Percentiles rank a stretch among this genome's conserved stretches.
Evolutionary conservation across 1,284 basidiomycete species (phyloP).

Genomic region (Sporisorium graminicola): DNA sequence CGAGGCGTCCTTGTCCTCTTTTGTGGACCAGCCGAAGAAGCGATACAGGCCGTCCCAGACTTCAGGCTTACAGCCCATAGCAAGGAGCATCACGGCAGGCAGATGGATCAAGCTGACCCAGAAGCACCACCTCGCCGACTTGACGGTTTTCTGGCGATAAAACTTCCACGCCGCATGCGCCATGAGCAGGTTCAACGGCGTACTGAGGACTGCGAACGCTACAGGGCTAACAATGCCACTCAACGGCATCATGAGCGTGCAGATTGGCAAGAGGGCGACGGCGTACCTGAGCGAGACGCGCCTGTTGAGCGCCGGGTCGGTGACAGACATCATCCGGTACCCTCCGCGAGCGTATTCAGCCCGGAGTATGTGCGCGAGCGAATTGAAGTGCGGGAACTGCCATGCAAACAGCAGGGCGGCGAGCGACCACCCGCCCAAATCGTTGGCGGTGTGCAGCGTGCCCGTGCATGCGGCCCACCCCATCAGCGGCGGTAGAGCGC

Average conservation of each 20-base stretch:
- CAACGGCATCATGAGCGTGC: conserved; percentile 76
- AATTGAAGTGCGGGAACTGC: conserved; percentile 99
- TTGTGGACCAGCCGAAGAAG: conserved; percentile 31
- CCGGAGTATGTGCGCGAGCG: conserved; percentile 87
- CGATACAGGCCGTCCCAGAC: conserved; percentile 56
- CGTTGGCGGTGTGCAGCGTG: conserved; percentile 76
- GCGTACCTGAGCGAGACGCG: conserved; percentile 88
- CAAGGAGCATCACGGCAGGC: conserved; percentile 87
- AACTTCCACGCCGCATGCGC: conserved; percentile 79
- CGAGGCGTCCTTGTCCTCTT: not conserved
- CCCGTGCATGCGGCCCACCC: conserved; percentile 97
- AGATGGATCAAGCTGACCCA: conserved; percentile 91
- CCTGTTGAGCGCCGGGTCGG: conserved; percentile 84
- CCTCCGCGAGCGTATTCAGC: conserved; percentile 92
- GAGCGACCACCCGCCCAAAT: conserved; percentile 63
- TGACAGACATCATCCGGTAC: conserved; percentile 91
- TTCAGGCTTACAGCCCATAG: conserved; percentile 78
- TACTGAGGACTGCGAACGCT: conserved; percentile 80
- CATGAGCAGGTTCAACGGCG: conserved; percentile 82
- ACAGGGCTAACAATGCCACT: conserved; percentile 70
- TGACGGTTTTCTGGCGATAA: conserved; percentile 74
- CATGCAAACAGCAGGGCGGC: conserved; percentile 81
- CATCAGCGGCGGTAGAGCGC: conserved; percentile 94
- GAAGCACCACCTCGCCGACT: conserved; percentile 77
- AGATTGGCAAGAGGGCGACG: conserved; percentile 82